Percentiles rank a stretch among this genome's conserved stretches.
Conservation (phyloP, 306 rosid genomes). For the Casuarina equisetifolia region DNA sequence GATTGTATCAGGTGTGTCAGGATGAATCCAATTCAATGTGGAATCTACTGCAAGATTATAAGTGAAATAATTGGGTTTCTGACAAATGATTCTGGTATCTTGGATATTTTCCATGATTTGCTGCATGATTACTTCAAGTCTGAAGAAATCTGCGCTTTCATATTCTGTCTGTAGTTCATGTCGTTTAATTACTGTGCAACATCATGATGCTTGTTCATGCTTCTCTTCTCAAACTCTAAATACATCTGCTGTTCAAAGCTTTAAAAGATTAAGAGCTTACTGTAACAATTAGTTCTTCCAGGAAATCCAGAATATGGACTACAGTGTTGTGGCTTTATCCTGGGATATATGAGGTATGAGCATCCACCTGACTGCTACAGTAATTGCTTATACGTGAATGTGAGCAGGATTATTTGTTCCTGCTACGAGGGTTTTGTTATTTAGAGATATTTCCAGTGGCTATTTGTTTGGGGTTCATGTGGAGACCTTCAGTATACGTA, state of each 20-base stretch:
- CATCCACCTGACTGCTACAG: conserved; percentile 15
- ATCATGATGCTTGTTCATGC: not conserved
- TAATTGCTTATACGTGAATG: not conserved
- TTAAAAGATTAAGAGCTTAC: conserved; percentile 22
- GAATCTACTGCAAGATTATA: not conserved
- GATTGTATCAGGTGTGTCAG: not conserved
- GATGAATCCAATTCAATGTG: not conserved
- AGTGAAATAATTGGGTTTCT: not conserved
- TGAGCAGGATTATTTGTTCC: not conserved
- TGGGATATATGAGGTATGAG: conserved; percentile 84
- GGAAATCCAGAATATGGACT: conserved; percentile 72
- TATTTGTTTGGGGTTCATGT: not conserved
- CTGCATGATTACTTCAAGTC: not conserved
- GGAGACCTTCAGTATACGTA: no score
- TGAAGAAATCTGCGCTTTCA: not conserved
- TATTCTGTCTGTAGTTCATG: not conserved
- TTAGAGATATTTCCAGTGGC: not conserved
- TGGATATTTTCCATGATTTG: not conserved
- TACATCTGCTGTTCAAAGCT: not conserved
- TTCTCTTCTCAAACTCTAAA: not conserved
- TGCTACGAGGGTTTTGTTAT: not conserved
- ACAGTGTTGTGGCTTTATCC: conserved; percentile 89
- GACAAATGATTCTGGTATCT: not conserved
- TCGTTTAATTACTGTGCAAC: not conserved
- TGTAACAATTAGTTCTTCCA: conserved; percentile 35